phyloP scores from a whole-genome alignment of 176 grass and related monocot genomes.

The Stipa capillata region DNA sequence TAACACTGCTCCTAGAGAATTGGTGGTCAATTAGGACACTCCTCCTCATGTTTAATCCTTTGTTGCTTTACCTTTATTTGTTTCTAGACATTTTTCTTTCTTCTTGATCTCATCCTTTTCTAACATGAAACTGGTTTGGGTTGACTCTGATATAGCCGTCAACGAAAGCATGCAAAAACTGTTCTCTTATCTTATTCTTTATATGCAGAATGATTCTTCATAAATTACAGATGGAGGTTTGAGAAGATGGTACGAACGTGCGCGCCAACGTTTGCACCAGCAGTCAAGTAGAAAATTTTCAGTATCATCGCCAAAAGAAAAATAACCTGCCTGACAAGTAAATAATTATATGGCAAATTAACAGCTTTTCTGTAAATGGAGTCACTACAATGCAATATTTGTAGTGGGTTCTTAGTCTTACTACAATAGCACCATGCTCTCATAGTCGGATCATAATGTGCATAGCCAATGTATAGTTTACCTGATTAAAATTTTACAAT shows the following conservation, averaged over 20 bases:
- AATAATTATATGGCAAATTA: too few species aligned
- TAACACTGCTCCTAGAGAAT: not conserved
- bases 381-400: not conserved
- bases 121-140: not conserved
- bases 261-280: too few species aligned
- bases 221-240: too few species aligned
- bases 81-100: slow-evolving; percentile 3
- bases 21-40: slow-evolving; percentile 11
- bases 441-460: not conserved
- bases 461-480: not conserved
- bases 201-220: too few species aligned
- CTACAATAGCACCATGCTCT: not conserved
- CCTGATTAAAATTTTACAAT: not conserved
- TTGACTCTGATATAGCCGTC: slow-evolving; percentile 4
- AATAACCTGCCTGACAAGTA: too few species aligned
- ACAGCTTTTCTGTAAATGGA: too few species aligned
- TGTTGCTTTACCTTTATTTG: not conserved
- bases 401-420: slow-evolving; percentile 2
- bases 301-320: too few species aligned
- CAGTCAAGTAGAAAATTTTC: too few species aligned
- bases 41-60: not conserved
- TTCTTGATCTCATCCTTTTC: slow-evolving; percentile 17
- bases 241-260: too few species aligned
- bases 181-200: too few species aligned
- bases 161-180: not conserved